A percentile compares a stretch with the other conserved stretches of the same genome.
These are phyloP conservation scores for Pleomassaria siparia DNA, from an alignment of 2,329 filamentous ascomycete species.

Conservation along the genomic window DNA sequence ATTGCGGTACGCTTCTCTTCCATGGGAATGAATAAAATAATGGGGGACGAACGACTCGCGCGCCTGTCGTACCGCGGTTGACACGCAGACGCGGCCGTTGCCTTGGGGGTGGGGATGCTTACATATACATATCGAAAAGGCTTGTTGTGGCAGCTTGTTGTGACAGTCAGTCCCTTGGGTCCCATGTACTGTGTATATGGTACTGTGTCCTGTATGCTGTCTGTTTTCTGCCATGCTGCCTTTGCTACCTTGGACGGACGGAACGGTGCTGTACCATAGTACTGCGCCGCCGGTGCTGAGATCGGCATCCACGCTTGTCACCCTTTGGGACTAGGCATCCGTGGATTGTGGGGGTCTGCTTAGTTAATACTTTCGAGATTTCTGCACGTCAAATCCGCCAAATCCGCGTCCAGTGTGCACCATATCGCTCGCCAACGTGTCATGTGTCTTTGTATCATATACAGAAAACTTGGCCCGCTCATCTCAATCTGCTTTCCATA, in stretches of 20 bases:
- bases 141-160: too few relatives aligned
- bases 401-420: too few relatives aligned
- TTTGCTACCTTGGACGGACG: background rate
- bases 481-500: too few relatives aligned
- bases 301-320: background rate
- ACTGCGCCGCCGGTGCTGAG: background rate
- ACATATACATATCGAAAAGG: too few relatives aligned
- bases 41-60: background rate
- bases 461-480: too few relatives aligned
- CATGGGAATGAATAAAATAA: too few relatives aligned
- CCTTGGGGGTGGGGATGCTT: background rate
- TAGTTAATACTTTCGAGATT: background rate
- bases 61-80: background rate
- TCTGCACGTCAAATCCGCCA: background rate
- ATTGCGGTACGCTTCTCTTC: background rate
- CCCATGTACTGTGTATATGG: too few relatives aligned
- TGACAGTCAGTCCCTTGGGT: background rate
- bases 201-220: too few relatives aligned
- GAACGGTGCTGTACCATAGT: background rate
- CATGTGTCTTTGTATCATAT: too few relatives aligned
- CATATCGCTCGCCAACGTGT: too few relatives aligned
- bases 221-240: too few relatives aligned
- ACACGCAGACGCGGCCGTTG: background rate
- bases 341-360: slow-evolving; percentile 2
- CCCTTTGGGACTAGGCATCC: background rate